phyloP scores from a whole-genome alignment of 345 rosid genomes.

The Psidium guajava region DNA sequence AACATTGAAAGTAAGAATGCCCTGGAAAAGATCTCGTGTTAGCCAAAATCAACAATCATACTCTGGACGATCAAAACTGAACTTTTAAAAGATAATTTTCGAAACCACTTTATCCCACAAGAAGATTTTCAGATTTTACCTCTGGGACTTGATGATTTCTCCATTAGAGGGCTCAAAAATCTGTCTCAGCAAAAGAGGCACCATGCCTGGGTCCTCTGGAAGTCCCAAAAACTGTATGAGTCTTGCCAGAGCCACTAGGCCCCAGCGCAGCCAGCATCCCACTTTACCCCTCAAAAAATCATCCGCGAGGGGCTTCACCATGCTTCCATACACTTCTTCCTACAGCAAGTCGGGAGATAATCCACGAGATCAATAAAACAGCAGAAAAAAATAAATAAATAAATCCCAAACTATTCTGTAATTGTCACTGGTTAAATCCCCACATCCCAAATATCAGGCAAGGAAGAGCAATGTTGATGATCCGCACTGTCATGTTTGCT shows the following conservation, averaged over 20 bases:
- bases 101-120: not conserved
- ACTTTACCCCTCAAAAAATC: slow-evolving; percentile 66
- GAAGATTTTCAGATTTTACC: slow-evolving; percentile 21
- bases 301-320: slow-evolving; percentile 69
- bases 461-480: not conserved
- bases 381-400: not conserved
- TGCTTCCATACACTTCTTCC: slow-evolving; percentile 55
- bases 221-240: slow-evolving; percentile 76
- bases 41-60: not conserved
- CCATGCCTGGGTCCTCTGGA: slow-evolving; percentile 70
- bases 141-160: slow-evolving; percentile 10
- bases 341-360: slow-evolving; percentile 6
- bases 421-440: not conserved
- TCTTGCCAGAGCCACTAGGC: slow-evolving; percentile 91
- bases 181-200: slow-evolving; percentile 48
- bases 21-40: slow-evolving; percentile 13
- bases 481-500: not conserved
- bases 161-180: slow-evolving; percentile 28
- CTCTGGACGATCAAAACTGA: not conserved
- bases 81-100: not conserved
- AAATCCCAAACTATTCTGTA: not conserved
- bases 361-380: not conserved
- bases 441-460: not conserved
- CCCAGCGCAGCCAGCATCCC: slow-evolving; percentile 89
- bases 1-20: slow-evolving; percentile 52